Percentiles rank a stretch among this genome's conserved stretches.
These are phyloP conservation scores for Cutaneotrichosporon mucoides DNA, from an alignment of 1,284 basidiomycete genomes.

Conservation along the genomic window DNA sequence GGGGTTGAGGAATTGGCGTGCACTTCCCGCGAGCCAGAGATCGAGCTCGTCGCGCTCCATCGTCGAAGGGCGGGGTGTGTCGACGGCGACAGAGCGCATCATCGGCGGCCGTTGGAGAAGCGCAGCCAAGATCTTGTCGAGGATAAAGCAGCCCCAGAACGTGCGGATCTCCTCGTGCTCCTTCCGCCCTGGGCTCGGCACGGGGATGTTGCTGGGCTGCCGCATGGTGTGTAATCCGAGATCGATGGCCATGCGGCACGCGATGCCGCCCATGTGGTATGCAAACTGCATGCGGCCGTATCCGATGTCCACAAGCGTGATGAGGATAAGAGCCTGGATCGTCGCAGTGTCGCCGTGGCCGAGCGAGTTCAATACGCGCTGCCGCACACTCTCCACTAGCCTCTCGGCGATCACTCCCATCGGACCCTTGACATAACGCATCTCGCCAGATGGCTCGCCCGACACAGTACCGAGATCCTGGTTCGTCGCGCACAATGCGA, in stretches of 20 bases:
- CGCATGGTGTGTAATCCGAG: constrained; percentile 11
- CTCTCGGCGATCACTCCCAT: constrained; percentile 6
- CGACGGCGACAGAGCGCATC: constrained; percentile 13
- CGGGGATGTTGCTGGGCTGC: neutral
- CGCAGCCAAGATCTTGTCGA: constrained; percentile 17
- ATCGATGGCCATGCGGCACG: constrained; percentile 16
- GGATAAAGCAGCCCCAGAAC: constrained; percentile 12
- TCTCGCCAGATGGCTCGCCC: neutral
- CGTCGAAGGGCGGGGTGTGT: constrained; percentile 10
- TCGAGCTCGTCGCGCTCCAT: constrained; percentile 22
- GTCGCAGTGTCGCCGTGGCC: neutral
- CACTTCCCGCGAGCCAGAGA: constrained; percentile 16
- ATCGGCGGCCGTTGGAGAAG: constrained; percentile 12
- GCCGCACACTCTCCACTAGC: constrained; percentile 15
- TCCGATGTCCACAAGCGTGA: constrained; percentile 14
- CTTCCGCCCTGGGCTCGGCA: neutral
- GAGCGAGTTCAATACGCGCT: constrained; percentile 5
- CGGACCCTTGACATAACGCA: neutral
- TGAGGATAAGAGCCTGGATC: constrained; percentile 13
- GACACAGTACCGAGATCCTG: neutral
- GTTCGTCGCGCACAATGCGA: constrained; percentile 11
- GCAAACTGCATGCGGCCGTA: constrained; percentile 11
- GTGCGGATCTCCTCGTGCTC: constrained; percentile 15
- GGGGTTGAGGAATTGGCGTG: constrained; percentile 4
- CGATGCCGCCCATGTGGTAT: constrained; percentile 19